Conservation (phyloP, 805 yeast genomes). For the Suhomyces tanzawaensis region DNA sequence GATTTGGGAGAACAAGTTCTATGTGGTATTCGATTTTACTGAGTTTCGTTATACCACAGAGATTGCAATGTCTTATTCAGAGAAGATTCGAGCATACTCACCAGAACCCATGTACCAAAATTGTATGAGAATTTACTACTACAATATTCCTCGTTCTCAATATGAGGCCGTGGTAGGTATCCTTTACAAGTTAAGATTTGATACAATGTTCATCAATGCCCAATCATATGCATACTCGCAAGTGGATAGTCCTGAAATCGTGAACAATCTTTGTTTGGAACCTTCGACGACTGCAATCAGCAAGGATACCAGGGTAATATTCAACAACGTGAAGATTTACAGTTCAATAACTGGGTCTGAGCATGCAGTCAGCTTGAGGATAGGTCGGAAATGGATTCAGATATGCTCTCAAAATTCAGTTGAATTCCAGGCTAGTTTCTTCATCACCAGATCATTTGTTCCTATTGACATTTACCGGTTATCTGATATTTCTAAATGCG, state of each 20-base stretch:
- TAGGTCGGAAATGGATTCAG: constrained; percentile 71
- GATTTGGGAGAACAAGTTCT: constrained; percentile 68
- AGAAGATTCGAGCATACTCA: constrained; percentile 41
- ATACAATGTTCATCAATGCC: constrained; percentile 15
- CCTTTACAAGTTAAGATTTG: constrained; percentile 2
- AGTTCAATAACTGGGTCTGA: constrained; percentile 49
- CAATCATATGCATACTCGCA: constrained; percentile 32
- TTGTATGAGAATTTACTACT: constrained; percentile 53
- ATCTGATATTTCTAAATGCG: constrained; percentile 37
- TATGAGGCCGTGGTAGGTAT: background rate
- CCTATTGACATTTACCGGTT: constrained; percentile 36
- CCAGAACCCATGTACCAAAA: constrained; percentile 53
- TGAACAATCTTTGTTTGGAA: constrained; percentile 35
- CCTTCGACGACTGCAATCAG: constrained; percentile 32
- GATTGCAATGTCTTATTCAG: constrained; percentile 28
- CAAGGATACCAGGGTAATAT: constrained; percentile 36
- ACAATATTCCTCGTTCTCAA: constrained; percentile 40
- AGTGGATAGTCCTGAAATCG: constrained; percentile 31
- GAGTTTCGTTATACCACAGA: constrained; percentile 41
- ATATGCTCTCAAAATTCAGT: constrained; percentile 27
- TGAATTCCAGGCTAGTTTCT: constrained; percentile 16
- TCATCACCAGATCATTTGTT: constrained; percentile 26
- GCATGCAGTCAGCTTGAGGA: constrained; percentile 58
- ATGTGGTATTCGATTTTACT: constrained; percentile 67
- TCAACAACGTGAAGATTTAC: constrained; percentile 41